These are phyloP conservation scores for Beauveria sp. DNA, from an alignment of 2,329 filamentous ascomycete genomes.

Conservation along the genomic window DNA sequence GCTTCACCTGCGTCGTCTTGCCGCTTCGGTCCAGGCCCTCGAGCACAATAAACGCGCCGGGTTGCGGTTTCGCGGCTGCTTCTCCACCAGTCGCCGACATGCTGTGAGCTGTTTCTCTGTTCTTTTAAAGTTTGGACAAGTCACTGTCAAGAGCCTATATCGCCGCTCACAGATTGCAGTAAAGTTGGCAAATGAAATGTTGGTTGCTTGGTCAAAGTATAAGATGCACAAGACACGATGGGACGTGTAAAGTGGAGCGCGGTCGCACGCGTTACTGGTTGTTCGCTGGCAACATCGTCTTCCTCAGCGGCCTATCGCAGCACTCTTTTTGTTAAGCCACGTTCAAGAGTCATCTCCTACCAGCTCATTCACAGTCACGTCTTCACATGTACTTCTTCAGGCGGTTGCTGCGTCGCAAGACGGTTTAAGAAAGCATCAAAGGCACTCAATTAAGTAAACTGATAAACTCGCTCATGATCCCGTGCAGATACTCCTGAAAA, in stretches of 20 bases:
- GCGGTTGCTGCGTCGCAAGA: neutral
- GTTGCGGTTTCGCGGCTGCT: slow-evolving; percentile 16
- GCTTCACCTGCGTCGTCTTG: slow-evolving; percentile 82
- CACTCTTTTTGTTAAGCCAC: neutral
- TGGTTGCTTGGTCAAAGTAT: neutral
- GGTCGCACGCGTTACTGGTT: neutral
- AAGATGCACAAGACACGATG: neutral
- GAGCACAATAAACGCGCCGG: slow-evolving; percentile 72
- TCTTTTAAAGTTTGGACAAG: neutral
- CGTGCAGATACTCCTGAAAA: neutral
- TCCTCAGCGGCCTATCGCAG: neutral
- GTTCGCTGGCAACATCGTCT: neutral
- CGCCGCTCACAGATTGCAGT: neutral
- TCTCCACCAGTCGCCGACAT: neutral
- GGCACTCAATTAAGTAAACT: neutral
- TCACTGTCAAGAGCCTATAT: too few relatives aligned
- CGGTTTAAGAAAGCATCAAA: neutral
- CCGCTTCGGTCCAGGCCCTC: slow-evolving; percentile 87
- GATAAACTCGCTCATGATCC: neutral
- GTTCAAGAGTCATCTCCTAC: neutral
- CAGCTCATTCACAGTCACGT: too few relatives aligned
- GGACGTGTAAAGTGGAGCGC: slow-evolving; percentile 3
- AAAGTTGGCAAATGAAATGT: neutral
- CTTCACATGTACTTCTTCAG: neutral
- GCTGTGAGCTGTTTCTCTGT: neutral